A percentile compares a stretch with the other conserved stretches of the same genome.
phyloP scores from a whole-genome alignment of 2,329 filamentous ascomycete species.

The Bipolaris zeicola region DNA sequence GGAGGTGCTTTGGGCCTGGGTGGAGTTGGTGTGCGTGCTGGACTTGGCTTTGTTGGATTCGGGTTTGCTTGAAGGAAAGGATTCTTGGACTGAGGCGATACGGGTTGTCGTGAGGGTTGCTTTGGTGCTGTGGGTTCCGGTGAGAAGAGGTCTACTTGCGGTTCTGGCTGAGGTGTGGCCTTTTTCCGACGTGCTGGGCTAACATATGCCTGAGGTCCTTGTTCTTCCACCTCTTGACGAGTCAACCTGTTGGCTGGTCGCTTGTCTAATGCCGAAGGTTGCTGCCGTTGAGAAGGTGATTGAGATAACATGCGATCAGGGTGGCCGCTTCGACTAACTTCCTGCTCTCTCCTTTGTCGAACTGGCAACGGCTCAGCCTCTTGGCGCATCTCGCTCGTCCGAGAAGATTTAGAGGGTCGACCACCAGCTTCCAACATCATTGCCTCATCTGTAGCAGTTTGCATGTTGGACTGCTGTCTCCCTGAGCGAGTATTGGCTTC shows the following conservation, averaged over 20 bases:
- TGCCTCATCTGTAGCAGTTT: constrained; percentile 61
- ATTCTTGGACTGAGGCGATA: constrained; percentile 47
- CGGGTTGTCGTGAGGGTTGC: constrained; percentile 36
- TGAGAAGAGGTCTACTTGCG: constrained; percentile 65
- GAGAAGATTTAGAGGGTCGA: constrained; percentile 55
- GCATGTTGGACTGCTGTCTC: constrained; percentile 28
- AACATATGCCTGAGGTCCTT: constrained; percentile 81
- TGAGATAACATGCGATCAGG: constrained; percentile 49
- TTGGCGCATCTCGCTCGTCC: constrained; percentile 34
- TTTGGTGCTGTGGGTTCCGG: constrained; percentile 35
- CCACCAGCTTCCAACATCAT: constrained; percentile 76
- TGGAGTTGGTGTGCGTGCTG: constrained; percentile 48
- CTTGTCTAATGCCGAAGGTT: constrained; percentile 37
- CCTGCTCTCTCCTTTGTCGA: constrained; percentile 34
- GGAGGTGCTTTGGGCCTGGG: constrained; percentile 57
- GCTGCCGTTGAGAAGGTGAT: constrained; percentile 48
- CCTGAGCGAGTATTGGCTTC: constrained; percentile 32
- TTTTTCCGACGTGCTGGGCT: constrained; percentile 84
- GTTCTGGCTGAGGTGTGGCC: constrained; percentile 58
- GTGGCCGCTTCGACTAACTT: constrained; percentile 30
- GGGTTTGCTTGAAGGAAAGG: constrained; percentile 44
- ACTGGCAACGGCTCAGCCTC: constrained; percentile 28
- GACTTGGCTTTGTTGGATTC: constrained; percentile 39
- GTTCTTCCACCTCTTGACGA: constrained; percentile 76
- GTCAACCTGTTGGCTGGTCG: constrained; percentile 66